Percentiles rank a stretch among this genome's conserved stretches.
phyloP scores from a whole-genome alignment of 225 moss, liverwort and hornwort species.

The Straminergon stramineum region DNA sequence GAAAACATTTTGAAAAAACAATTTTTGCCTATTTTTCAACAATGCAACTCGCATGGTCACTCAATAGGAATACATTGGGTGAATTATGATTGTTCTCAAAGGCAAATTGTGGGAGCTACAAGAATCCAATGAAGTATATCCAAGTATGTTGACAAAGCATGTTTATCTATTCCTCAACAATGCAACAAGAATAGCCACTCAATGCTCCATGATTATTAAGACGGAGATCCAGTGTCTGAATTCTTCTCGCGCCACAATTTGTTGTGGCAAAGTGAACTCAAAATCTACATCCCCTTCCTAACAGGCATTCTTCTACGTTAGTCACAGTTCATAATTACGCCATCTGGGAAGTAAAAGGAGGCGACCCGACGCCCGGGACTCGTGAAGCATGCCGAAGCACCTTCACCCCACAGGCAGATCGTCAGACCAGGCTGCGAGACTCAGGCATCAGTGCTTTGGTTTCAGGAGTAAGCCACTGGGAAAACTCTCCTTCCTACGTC shows the following conservation, averaged over 20 bases:
- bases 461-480: constrained; percentile 43
- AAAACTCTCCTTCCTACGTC: constrained; percentile 12
- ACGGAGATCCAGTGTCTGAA: background rate
- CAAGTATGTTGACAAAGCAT: too few species aligned
- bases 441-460: constrained; percentile 36
- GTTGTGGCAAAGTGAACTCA: background rate
- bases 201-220: background rate
- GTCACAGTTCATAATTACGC: background rate
- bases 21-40: background rate
- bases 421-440: background rate
- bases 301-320: background rate
- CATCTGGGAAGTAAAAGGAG: constrained; percentile 1
- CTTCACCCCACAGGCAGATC: constrained; percentile 18
- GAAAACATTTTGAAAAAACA: rapidly evolving
- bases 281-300: background rate
- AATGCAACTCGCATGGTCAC: rapidly evolving
- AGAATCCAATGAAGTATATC: background rate
- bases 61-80: background rate
- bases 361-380: constrained; percentile 33
- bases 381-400: constrained; percentile 29
- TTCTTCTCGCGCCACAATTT: background rate
- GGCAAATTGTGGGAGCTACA: background rate
- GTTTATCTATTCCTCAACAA: background rate
- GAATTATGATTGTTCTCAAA: background rate
- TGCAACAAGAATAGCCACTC: rapidly evolving